Conservation (phyloP, 495 filamentous ascomycete genomes). For the Ramalina intermedia region DNA sequence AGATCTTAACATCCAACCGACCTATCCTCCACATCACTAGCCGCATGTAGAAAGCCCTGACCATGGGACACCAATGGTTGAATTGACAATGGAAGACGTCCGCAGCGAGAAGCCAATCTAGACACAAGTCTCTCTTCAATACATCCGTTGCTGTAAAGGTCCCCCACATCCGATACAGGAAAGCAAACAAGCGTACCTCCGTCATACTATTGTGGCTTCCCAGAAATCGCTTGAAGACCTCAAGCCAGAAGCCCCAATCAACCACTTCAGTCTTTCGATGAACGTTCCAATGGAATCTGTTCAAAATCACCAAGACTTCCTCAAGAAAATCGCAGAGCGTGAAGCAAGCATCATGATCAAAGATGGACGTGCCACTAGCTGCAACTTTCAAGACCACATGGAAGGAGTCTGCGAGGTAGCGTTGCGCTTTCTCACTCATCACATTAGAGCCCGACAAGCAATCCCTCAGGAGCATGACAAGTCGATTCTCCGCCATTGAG, state of each 20-base stretch:
- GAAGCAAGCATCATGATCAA: constrained; percentile 80
- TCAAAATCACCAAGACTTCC: constrained; percentile 50
- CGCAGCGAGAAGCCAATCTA: constrained; percentile 68
- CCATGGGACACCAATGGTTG: constrained; percentile 98
- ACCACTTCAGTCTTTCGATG: constrained; percentile 27
- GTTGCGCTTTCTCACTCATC: constrained; percentile 39
- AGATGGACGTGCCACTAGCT: constrained; percentile 63
- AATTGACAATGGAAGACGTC: constrained; percentile 73
- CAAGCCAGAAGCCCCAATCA: constrained; percentile 86
- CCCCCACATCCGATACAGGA: constrained; percentile 74
- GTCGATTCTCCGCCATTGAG: constrained; percentile 81
- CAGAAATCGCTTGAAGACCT: constrained; percentile 69
- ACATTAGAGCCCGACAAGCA: constrained; percentile 57
- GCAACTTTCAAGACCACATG: constrained; percentile 55
- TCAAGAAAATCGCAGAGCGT: constrained; percentile 87
- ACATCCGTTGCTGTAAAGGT: constrained; percentile 49
- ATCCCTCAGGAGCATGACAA: constrained; percentile 78
- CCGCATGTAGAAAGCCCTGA: constrained; percentile 89
- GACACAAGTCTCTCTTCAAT: constrained; percentile 57
- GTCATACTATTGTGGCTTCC: constrained; percentile 88
- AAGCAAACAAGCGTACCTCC: constrained; percentile 75
- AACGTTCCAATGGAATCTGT: constrained; percentile 37
- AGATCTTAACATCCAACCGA: constrained; percentile 54
- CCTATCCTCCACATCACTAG: constrained; percentile 85
- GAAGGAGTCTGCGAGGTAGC: constrained; percentile 70